Evolutionary conservation across 139 green algal genomes (phyloP).

Genomic region (Coccomyxa sp.): DNA sequence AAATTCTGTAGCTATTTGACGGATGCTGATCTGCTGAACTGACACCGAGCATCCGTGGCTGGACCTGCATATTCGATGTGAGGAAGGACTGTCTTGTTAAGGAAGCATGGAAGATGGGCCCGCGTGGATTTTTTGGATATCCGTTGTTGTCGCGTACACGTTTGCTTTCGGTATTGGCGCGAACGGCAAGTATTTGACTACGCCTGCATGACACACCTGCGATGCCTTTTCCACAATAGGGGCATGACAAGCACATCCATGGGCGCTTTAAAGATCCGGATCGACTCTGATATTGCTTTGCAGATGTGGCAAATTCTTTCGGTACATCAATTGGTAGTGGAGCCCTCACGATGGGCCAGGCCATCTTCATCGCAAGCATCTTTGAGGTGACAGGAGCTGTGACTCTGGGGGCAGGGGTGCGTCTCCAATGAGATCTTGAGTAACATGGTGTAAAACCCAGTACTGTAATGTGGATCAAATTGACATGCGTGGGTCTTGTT

Average conservation of each 20-base stretch:
- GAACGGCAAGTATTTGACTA: slow-evolving; percentile 22
- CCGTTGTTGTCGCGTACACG: slow-evolving; percentile 9
- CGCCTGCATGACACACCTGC: not conserved
- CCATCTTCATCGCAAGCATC: slow-evolving; percentile 26
- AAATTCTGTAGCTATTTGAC: no score
- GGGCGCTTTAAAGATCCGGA: no score
- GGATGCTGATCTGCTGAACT: no score
- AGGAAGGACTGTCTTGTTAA: no score
- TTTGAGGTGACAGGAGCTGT: slow-evolving; percentile 38
- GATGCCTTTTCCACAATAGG: not conserved
- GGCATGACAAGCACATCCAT: no score
- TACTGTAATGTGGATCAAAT: not conserved
- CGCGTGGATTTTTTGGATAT: slow-evolving; percentile 5
- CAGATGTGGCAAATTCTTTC: slow-evolving; percentile 8
- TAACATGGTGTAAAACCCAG: no score
- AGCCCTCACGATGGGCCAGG: slow-evolving; percentile 25
- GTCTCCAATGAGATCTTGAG: not conserved
- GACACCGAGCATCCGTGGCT: no score
- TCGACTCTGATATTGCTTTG: no score
- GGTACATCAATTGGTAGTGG: slow-evolving; percentile 41
- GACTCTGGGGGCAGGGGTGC: slow-evolving; percentile 16
- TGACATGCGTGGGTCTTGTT: not conserved
- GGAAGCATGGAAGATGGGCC: no score
- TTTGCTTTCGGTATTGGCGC: slow-evolving; percentile 36
- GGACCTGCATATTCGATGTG: no score